These are phyloP conservation scores for Fusarium secorum DNA, from an alignment of 2,329 filamentous ascomycete genomes.

Conservation along the genomic window DNA sequence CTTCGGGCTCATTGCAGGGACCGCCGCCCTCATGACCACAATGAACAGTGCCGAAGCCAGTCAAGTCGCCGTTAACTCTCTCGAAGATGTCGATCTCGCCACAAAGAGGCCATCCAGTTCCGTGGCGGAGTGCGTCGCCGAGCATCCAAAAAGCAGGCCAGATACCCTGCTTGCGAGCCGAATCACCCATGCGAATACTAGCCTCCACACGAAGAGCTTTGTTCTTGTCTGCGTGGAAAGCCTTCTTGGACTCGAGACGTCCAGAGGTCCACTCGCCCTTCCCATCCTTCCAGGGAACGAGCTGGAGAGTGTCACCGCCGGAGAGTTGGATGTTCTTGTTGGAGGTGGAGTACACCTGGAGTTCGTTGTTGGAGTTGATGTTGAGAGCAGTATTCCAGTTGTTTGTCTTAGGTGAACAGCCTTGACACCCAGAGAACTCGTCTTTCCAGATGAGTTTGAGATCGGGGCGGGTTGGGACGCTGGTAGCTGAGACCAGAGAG, in stretches of 20 bases:
- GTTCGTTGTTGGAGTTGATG: conserved; percentile 58
- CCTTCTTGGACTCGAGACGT: conserved; percentile 57
- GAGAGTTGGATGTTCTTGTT: conserved; percentile 58
- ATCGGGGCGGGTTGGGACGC: conserved; percentile 50
- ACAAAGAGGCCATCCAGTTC: conserved; percentile 57
- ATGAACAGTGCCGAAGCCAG: conserved; percentile 58
- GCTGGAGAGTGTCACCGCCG: conserved; percentile 59
- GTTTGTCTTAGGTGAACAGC: conserved; percentile 46
- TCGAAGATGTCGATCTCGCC: conserved; percentile 62
- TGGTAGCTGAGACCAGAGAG: conserved; percentile 46
- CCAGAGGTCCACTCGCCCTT: conserved; percentile 58
- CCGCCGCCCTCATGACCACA: conserved; percentile 55
- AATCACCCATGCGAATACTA: conserved; percentile 54
- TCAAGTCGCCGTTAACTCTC: conserved; percentile 55
- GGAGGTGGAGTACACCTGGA: conserved; percentile 56
- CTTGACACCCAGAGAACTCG: conserved; percentile 53
- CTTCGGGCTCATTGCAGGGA: conserved; percentile 57
- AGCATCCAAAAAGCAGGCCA: conserved; percentile 65
- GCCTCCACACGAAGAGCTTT: conserved; percentile 54
- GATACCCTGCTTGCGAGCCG: conserved; percentile 55
- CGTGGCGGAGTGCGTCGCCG: conserved; percentile 55
- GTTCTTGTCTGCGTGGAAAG: conserved; percentile 54
- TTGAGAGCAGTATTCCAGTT: conserved; percentile 57
- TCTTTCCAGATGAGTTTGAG: conserved; percentile 57
- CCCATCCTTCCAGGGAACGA: conserved; percentile 55